Conservation (phyloP, 2,329 filamentous ascomycete species). For the Neophaeococcomyces aloes region DNA sequence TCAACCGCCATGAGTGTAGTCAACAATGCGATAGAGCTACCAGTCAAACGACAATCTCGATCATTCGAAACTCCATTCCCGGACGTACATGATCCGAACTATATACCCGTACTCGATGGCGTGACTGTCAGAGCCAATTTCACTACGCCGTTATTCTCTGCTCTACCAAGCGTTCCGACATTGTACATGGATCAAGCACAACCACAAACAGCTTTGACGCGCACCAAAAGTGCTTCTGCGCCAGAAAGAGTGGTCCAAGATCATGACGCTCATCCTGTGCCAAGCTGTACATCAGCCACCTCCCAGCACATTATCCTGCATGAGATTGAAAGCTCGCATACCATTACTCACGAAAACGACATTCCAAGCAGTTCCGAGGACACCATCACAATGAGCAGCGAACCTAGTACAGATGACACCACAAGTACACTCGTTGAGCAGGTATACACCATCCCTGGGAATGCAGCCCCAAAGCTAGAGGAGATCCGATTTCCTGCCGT, state of each 20-base stretch:
- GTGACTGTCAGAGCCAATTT: slow-evolving; percentile 10
- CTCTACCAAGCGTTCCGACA: background rate
- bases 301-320: slow-evolving; percentile 1
- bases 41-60: slow-evolving; percentile 15
- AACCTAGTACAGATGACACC: slow-evolving; percentile 11
- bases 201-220: background rate
- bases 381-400: background rate
- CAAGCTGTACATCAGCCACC: background rate
- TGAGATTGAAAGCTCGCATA: background rate
- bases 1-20: slow-evolving; percentile 13
- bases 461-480: slow-evolving; percentile 1
- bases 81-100: slow-evolving; percentile 21
- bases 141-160: slow-evolving; percentile 8
- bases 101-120: slow-evolving; percentile 18
- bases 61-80: slow-evolving; percentile 13
- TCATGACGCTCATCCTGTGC: background rate
- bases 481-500: slow-evolving; percentile 7
- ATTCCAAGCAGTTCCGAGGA: background rate
- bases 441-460: slow-evolving; percentile 6
- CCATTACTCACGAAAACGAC: background rate
- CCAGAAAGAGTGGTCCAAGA: slow-evolving; percentile 4
- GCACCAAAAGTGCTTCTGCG: slow-evolving; percentile 5
- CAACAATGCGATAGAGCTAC: slow-evolving; percentile 16
- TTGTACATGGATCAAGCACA: background rate
- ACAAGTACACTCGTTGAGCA: slow-evolving; percentile 12